Conservation (phyloP, 23 red algal species). For the Rhodosorus marinus region DNA sequence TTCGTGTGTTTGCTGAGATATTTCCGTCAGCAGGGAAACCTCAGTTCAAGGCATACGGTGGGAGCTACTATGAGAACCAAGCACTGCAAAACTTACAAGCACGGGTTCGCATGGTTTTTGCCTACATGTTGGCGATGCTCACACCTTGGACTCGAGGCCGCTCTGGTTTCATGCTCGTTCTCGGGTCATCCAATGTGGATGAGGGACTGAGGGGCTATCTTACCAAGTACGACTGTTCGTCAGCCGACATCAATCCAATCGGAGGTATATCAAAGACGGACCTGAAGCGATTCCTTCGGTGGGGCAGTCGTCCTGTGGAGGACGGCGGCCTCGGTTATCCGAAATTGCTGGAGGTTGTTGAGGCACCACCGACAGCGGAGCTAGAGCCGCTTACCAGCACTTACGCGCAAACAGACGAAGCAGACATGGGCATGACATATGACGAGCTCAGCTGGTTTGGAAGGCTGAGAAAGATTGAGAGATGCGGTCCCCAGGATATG, state of each 20-base stretch:
- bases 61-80: conserved; percentile 59
- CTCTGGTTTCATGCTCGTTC: conserved; percentile 48
- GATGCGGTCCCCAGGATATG: conserved; percentile 82
- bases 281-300: conserved; percentile 52
- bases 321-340: conserved; percentile 49
- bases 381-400: conserved; percentile 57
- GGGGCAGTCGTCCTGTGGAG: conserved; percentile 18
- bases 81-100: conserved; percentile 92
- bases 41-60: conserved; percentile 51
- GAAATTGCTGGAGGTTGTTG: conserved; percentile 35
- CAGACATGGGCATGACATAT: conserved; percentile 99
- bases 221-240: conserved; percentile 96
- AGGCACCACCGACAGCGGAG: conserved; percentile 90
- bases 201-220: conserved; percentile 89
- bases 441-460: conserved; percentile 77
- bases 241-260: conserved; percentile 95
- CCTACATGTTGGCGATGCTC: conserved; percentile 82
- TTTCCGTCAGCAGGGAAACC: conserved; percentile 29
- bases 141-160: conserved; percentile 45
- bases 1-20: conserved; percentile 36
- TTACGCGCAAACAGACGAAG: conserved; percentile 89
- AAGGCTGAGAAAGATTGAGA: conserved; percentile 49
- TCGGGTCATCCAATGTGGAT: conserved; percentile 94
- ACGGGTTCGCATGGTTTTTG: conserved; percentile 75
- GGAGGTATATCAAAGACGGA: conserved; percentile 86